Conservation (phyloP, 345 rosid genomes). For the Barbarea vulgaris region DNA sequence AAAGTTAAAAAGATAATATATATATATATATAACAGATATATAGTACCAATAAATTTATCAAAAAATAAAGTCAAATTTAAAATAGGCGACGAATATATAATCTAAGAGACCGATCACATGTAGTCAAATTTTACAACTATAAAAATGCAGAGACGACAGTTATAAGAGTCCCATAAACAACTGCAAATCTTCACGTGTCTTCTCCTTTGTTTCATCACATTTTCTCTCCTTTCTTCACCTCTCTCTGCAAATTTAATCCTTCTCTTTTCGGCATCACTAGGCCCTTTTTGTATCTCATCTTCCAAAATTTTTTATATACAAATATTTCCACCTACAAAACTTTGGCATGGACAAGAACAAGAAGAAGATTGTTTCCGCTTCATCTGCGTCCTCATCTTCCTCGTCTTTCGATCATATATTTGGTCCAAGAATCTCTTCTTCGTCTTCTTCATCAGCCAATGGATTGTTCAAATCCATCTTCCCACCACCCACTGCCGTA, state of each 20-base stretch:
- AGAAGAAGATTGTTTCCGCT: constrained; percentile 23
- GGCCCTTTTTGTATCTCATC: constrained; percentile 11
- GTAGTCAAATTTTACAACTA: constrained; percentile 38
- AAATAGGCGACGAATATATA: constrained; percentile 11
- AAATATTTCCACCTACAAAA: constrained; percentile 18
- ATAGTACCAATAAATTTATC: background rate
- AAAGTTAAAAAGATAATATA: background rate
- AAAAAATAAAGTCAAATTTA: background rate
- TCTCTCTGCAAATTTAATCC: constrained; percentile 31
- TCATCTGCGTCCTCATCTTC: constrained; percentile 30
- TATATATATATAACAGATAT: background rate
- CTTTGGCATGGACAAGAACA: constrained; percentile 37
- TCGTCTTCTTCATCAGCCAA: constrained; percentile 32
- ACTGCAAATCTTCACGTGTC: constrained; percentile 42
- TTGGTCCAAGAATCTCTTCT: constrained; percentile 42
- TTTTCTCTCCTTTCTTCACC: constrained; percentile 30
- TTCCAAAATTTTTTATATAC: background rate
- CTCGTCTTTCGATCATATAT: constrained; percentile 35
- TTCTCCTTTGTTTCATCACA: constrained; percentile 38
- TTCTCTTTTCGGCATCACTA: constrained; percentile 32
- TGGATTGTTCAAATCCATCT: constrained; percentile 45
- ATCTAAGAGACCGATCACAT: constrained; percentile 31
- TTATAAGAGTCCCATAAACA: constrained; percentile 23
- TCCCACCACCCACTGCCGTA: constrained; percentile 42
- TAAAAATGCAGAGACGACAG: constrained; percentile 34